These are phyloP conservation scores for Globisporangium acanthophoron DNA, from an alignment of 352 stramenopile genomes.

Conservation along the genomic window DNA sequence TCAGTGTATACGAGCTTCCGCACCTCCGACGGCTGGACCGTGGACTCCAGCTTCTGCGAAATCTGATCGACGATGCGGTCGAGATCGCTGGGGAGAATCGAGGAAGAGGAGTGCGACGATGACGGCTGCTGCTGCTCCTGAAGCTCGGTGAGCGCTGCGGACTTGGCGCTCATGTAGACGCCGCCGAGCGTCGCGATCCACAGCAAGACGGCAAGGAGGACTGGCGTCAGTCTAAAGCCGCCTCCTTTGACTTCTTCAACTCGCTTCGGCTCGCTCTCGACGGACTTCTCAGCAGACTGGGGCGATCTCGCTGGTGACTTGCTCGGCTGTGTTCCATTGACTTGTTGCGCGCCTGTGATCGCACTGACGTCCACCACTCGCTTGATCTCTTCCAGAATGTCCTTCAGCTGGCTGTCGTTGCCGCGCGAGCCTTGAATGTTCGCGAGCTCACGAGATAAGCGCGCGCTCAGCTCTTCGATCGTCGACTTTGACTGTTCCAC, in stretches of 20 bases:
- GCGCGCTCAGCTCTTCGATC: constrained; percentile 14
- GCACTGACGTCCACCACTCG: constrained; percentile 8
- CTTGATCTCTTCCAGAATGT: constrained; percentile 18
- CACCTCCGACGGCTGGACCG: constrained; percentile 11
- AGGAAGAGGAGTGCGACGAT: not conserved
- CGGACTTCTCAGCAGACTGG: constrained; percentile 2
- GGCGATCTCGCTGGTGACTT: constrained; percentile 4
- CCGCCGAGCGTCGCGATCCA: constrained; percentile 16
- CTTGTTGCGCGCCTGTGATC: constrained; percentile 2
- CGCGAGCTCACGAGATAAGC: constrained; percentile 13
- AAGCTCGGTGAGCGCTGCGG: constrained; percentile 12
- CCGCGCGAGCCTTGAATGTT: constrained; percentile 9
- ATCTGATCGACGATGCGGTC: constrained; percentile 19
- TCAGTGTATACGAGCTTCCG: constrained; percentile 17
- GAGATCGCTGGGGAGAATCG: constrained; percentile 15
- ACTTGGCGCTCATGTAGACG: constrained; percentile 19
- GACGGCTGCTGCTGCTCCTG: constrained; percentile 7
- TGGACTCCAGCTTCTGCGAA: constrained; percentile 14
- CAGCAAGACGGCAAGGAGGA: constrained; percentile 14
- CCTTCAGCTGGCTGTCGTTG: constrained; percentile 15
- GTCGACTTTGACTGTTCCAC: constrained; percentile 17
- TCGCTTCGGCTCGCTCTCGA: not conserved
- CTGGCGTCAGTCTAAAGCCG: constrained; percentile 1
- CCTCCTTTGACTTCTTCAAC: not conserved
- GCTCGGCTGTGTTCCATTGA: not conserved